Evolutionary conservation across 148 eudicot species (phyloP).

Genomic region (Rhododendron vialii): DNA sequence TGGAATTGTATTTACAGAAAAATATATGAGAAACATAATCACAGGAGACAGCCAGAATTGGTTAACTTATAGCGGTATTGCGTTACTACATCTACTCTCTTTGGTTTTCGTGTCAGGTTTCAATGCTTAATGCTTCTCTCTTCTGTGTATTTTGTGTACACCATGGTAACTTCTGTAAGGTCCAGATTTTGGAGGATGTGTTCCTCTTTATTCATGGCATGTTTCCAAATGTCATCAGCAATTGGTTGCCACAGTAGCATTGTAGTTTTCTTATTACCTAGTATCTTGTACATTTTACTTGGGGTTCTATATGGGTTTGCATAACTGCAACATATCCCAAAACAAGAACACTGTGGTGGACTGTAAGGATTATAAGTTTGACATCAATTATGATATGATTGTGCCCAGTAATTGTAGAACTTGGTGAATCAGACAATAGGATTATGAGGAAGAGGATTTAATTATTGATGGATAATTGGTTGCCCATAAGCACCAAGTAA

Average conservation of each 20-base stretch:
- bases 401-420: neutral
- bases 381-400: neutral
- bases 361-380: neutral
- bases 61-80: neutral
- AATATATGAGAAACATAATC: neutral
- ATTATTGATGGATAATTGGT: neutral
- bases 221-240: neutral
- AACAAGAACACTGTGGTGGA: neutral
- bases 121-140: neutral
- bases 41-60: neutral
- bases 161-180: neutral
- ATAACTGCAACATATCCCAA: neutral
- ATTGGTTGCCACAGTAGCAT: neutral
- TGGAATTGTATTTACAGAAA: neutral
- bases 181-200: neutral
- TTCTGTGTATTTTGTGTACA: neutral
- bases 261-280: neutral
- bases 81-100: neutral
- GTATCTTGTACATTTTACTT: neutral
- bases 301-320: neutral
- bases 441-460: neutral
- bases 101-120: neutral
- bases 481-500: neutral
- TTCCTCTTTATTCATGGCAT: neutral
- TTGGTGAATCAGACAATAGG: neutral